Evolutionary conservation across 768 basidiomycete genomes (phyloP).

Genomic region (Trametes coccinea): DNA sequence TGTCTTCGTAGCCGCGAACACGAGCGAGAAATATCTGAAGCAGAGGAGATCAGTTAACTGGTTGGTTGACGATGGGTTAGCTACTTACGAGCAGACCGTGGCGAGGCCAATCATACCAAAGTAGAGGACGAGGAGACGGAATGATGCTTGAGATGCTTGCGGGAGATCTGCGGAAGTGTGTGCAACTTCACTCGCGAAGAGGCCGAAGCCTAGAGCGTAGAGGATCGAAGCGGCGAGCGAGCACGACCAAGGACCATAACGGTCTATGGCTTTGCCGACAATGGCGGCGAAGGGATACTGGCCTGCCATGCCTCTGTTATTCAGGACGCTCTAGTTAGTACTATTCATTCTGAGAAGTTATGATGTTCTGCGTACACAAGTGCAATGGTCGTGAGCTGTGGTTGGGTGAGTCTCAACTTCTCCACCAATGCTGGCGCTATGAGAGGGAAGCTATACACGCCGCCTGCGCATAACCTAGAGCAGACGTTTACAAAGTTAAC

Average conservation of each 20-base stretch:
- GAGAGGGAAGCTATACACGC: conserved; percentile 77
- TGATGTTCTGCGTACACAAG: conserved; percentile 55
- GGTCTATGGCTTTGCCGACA: conserved; percentile 69
- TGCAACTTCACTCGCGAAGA: conserved; percentile 61
- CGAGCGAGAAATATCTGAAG: conserved; percentile 62
- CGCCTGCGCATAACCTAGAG: conserved; percentile 71
- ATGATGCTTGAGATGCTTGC: conserved; percentile 44
- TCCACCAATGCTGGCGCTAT: conserved; percentile 62
- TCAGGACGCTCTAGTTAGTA: neutral
- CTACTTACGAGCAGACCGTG: conserved; percentile 69
- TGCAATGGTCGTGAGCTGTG: conserved; percentile 76
- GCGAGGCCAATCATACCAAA: conserved; percentile 69
- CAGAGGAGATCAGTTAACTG: neutral
- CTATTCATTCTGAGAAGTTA: neutral
- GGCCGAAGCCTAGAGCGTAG: conserved; percentile 60
- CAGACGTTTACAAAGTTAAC: neutral
- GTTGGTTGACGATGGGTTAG: neutral
- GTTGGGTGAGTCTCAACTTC: conserved; percentile 66
- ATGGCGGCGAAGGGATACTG: conserved; percentile 77
- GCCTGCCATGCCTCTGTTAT: conserved; percentile 70
- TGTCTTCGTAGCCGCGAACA: conserved; percentile 73
- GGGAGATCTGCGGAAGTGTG: conserved; percentile 42
- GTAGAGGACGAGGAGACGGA: conserved; percentile 52
- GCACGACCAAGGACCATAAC: conserved; percentile 64
- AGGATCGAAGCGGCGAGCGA: conserved; percentile 62